A percentile compares a stretch with the other conserved stretches of the same genome.
Evolutionary conservation across 2,329 filamentous ascomycete genomes (phyloP).

Genomic region (Calonectria pauciramosa): DNA sequence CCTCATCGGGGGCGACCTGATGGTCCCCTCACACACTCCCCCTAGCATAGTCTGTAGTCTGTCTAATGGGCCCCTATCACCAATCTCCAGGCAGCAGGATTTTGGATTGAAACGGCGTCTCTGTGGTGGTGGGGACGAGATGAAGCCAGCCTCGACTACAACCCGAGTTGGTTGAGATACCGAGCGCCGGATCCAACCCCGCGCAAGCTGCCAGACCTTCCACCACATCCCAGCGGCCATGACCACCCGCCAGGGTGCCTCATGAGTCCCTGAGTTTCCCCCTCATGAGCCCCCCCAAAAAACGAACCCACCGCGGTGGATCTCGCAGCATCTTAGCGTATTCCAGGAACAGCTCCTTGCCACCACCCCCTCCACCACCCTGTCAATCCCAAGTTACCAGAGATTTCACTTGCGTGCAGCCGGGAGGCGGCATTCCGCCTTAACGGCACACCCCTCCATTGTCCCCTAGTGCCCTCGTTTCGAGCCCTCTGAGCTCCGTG

Average conservation of each 20-base stretch:
- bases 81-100: conserved; percentile 41
- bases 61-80: conserved; percentile 16
- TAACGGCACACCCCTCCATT: conserved; percentile 23
- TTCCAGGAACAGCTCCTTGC: conserved; percentile 20
- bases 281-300: conserved; percentile 18
- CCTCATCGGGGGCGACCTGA: conserved; percentile 31
- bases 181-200: neutral
- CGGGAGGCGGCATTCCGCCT: neutral
- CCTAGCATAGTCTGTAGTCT: neutral
- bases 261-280: conserved; percentile 11
- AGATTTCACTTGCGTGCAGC: conserved; percentile 24
- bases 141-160: neutral
- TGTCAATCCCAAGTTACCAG: conserved; percentile 33
- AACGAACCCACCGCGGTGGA: conserved; percentile 14
- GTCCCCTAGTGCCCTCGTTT: conserved; percentile 29
- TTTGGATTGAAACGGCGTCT: conserved; percentile 20
- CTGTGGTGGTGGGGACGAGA: conserved; percentile 2
- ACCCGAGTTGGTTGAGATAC: neutral
- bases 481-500: conserved; percentile 26
- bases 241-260: neutral
- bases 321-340: conserved; percentile 19
- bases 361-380: conserved; percentile 11
- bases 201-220: neutral
- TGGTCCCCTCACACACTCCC: conserved; percentile 11
- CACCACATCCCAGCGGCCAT: neutral